Conservation (phyloP, 2,329 filamentous ascomycete species). For the Xylaria polymorpha region DNA sequence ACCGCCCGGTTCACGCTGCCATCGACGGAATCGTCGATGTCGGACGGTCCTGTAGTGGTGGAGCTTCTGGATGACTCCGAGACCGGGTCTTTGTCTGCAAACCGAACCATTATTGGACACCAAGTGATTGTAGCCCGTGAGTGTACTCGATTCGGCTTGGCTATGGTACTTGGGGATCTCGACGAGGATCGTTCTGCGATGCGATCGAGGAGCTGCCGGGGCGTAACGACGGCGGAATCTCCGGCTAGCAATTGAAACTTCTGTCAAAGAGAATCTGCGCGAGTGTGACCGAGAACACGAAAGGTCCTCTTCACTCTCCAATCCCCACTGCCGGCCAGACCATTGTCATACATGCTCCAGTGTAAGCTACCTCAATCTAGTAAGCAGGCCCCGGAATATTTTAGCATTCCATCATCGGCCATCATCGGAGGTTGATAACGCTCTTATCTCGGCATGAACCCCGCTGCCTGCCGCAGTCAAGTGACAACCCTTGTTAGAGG, state of each 20-base stretch:
- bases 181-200: neutral
- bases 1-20: conserved; percentile 38
- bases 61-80: conserved; percentile 42
- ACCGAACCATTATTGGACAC: conserved; percentile 50
- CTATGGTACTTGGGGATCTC: neutral
- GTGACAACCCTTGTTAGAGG: neutral
- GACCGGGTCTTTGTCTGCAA: conserved; percentile 30
- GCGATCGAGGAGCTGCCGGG: neutral
- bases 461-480: conserved; percentile 13
- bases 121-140: conserved; percentile 13
- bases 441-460: conserved; percentile 9
- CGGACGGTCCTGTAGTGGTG: conserved; percentile 41
- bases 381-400: conserved; percentile 16
- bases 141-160: conserved; percentile 8
- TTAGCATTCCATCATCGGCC: neutral
- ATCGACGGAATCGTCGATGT: conserved; percentile 50
- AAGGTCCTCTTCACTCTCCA: conserved; percentile 15
- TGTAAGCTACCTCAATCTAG: neutral
- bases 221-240: neutral
- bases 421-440: conserved; percentile 6
- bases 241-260: neutral
- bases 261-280: neutral
- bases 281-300: neutral
- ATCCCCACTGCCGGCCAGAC: conserved; percentile 26
- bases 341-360: neutral